Percentiles rank a stretch among this genome's conserved stretches.
These are phyloP conservation scores for Cynanchum wilfordii DNA, from an alignment of 257 asterid genomes.

Conservation along the genomic window DNA sequence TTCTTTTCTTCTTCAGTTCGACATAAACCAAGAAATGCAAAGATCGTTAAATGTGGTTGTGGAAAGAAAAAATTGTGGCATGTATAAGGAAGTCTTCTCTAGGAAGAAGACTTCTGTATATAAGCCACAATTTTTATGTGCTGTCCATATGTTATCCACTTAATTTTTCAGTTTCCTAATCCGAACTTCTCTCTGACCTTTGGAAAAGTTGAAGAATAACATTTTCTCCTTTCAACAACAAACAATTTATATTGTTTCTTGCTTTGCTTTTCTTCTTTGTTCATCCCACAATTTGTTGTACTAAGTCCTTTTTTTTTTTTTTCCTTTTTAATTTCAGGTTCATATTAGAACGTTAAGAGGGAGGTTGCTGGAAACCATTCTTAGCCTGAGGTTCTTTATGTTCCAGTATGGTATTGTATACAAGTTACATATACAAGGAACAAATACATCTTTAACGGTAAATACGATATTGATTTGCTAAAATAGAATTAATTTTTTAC, in stretches of 20 bases:
- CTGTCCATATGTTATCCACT: not conserved
- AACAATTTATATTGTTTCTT: not conserved
- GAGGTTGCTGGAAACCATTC: conserved; percentile 85
- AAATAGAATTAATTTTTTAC: not conserved
- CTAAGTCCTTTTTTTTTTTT: conserved; percentile 5
- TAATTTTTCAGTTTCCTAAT: not conserved
- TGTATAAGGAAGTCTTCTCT: not conserved
- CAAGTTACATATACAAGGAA: conserved; percentile 67
- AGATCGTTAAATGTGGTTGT: not conserved
- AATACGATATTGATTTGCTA: not conserved
- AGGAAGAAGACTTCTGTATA: not conserved
- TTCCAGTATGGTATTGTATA: conserved; percentile 91
- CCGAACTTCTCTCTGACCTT: not conserved
- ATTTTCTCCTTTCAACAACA: not conserved
- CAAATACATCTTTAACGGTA: conserved; percentile 77
- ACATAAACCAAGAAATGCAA: not conserved
- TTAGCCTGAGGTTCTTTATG: conserved; percentile 83
- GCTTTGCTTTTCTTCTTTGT: not conserved
- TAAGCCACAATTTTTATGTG: too few species aligned
- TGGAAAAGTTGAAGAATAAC: not conserved
- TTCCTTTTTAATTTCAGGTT: conserved; percentile 56
- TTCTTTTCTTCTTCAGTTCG: not conserved
- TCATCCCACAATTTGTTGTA: not conserved
- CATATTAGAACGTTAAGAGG: conserved; percentile 87
- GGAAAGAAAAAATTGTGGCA: not conserved